Evolutionary conservation across 345 rosid genomes (phyloP), one percentile per base, ranked within the genome.

Genomic region (Hevea brasiliensis): DNA sequence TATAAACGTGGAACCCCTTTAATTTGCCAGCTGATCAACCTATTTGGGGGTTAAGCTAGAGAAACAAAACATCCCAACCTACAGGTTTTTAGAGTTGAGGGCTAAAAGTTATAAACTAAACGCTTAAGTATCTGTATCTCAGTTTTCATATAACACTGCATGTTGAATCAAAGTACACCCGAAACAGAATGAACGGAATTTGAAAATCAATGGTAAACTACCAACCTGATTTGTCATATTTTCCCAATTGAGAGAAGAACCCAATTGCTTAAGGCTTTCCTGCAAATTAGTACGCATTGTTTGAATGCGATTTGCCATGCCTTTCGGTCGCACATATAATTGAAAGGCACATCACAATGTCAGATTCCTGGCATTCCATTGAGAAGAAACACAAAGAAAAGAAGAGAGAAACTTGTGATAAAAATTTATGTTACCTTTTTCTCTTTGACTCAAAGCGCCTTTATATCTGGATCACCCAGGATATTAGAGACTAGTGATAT

Each of bases 61-160:
- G 68, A 81, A 78, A 72, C 86, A 85, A 78, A 87, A 87, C 85
- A 89, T 83, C 61, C 93, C 90, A 69, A 79, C 86, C 92, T 86
- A 81, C 79, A 73, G 53, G 32, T 45, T 60, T 40, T 74, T 15
- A 60, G 42, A 63, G 44, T 61, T 21, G 13, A 67, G 18, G 37
- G 60, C 54, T 69, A 37, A 24, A 61, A 51, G 65, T 60, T 35
- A 32, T 35, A 44, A 51, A 24, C 17, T 48, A 45, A 32, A 45
- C 61, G 61, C 1, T 24, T 6, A 41, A 50, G 6, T 2, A 1
- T 15, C 17, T 5, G 17, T 1, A 50, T 13, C 15, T 47, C 51
- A 47, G 3, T 13, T 51, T 51, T 70, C 12, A n/a, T n/a, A 11
- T 54, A 3, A 3, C 8, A 57, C 45, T 47, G 1, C n/a, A 7